Percentiles rank a stretch among this genome's conserved stretches.
Evolutionary conservation across 257 asterid genomes (phyloP).

Genomic region (Ocimum tenuiflorum): DNA sequence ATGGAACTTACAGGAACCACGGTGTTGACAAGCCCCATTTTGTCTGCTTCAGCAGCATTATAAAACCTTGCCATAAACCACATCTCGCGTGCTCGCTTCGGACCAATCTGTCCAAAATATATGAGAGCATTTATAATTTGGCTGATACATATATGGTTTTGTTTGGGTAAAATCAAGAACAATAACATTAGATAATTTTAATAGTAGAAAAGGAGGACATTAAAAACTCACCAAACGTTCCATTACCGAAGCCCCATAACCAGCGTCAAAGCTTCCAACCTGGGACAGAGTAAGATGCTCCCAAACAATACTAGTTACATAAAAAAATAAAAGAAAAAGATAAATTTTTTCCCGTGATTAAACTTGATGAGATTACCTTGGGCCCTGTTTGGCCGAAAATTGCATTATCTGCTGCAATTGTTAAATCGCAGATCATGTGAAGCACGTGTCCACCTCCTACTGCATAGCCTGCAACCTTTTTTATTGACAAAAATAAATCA

Average conservation of each 20-base stretch:
- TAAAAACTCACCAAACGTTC: slow-evolving; percentile 62
- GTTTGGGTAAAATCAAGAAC: background rate
- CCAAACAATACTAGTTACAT: background rate
- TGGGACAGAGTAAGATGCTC: slow-evolving; percentile 11
- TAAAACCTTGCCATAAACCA: slow-evolving; percentile 83
- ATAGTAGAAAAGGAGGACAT: too few species aligned
- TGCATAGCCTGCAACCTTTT: slow-evolving; percentile 95
- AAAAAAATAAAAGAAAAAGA: background rate
- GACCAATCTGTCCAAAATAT: slow-evolving; percentile 54
- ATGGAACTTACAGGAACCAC: slow-evolving; percentile 70
- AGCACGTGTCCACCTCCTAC: slow-evolving; percentile 95
- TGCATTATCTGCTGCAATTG: slow-evolving; percentile 95
- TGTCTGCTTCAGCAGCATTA: slow-evolving; percentile 74
- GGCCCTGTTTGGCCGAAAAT: slow-evolving; percentile 96
- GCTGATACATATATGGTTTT: too few species aligned
- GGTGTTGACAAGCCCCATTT: slow-evolving; percentile 88
- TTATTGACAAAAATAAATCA: background rate
- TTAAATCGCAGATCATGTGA: slow-evolving; percentile 91
- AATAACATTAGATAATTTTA: too few species aligned
- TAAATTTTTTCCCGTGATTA: too few species aligned
- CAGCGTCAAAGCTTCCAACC: slow-evolving; percentile 99
- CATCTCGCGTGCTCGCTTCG: slow-evolving; percentile 89
- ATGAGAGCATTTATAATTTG: background rate
- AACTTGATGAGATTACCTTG: slow-evolving; percentile 50
- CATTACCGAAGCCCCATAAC: slow-evolving; percentile 90